phyloP scores from a whole-genome alignment of 2,329 filamentous ascomycete species.

The Colletotrichum sp. region DNA sequence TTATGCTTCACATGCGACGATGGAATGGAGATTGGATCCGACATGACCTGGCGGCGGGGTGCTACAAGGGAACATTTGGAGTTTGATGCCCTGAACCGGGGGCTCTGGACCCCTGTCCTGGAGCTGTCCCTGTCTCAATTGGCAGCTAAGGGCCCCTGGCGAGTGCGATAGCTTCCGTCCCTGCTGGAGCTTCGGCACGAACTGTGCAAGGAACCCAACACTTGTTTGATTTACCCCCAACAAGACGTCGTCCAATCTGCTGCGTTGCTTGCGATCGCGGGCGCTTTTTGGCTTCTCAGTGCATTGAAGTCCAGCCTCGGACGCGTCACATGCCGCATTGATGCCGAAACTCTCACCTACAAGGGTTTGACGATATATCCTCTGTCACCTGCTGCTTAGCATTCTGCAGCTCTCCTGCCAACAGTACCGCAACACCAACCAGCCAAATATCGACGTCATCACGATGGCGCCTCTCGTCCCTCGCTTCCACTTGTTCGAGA shows the following conservation, averaged over 20 bases:
- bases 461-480: slow-evolving; percentile 57
- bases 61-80: not conserved
- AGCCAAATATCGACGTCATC: not conserved
- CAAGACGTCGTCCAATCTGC: not conserved
- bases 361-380: not conserved
- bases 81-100: not conserved
- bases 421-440: not conserved
- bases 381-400: not conserved
- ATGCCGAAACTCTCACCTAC: not conserved
- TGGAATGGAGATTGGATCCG: not conserved
- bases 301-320: not conserved
- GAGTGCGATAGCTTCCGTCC: not conserved
- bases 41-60: not conserved
- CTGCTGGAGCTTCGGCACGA: not conserved
- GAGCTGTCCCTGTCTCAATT: slow-evolving; percentile 5
- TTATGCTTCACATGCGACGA: not conserved
- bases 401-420: too few species aligned
- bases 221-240: not conserved
- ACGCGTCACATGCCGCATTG: not conserved
- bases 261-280: not conserved
- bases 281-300: not conserved
- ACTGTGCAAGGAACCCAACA: not conserved
- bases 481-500: slow-evolving; percentile 70
- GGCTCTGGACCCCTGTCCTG: not conserved
- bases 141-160: not conserved